These are phyloP conservation scores for Aspergillus sp. DNA, from an alignment of 2,329 filamentous ascomycete genomes.

Conservation along the genomic window DNA sequence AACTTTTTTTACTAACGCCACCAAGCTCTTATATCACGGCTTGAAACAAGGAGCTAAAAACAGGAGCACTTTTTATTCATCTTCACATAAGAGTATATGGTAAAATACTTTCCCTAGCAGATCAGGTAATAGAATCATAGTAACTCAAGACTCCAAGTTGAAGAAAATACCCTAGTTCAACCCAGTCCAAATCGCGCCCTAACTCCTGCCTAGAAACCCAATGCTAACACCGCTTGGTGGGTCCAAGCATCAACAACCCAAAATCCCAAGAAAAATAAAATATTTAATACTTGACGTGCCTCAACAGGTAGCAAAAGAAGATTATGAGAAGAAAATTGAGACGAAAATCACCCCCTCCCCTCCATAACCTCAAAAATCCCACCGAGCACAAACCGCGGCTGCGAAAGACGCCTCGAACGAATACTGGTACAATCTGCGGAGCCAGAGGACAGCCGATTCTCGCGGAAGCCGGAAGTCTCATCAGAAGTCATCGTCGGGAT, in stretches of 20 bases:
- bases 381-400: conserved; percentile 49
- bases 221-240: neutral
- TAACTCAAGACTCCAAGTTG: neutral
- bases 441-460: conserved; percentile 14
- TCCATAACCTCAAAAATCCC: conserved; percentile 55
- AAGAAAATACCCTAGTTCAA: neutral
- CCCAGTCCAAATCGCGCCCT: neutral
- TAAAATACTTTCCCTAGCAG: neutral
- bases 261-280: neutral
- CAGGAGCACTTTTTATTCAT: neutral
- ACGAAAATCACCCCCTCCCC: conserved; percentile 35
- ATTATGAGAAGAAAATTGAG: neutral
- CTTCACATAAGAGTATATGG: neutral
- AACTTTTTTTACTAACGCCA: no score
- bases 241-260: neutral
- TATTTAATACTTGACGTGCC: neutral
- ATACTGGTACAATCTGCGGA: conserved; percentile 8
- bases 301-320: neutral
- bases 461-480: neutral
- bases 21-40: no score
- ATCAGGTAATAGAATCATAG: neutral
- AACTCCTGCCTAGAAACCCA: neutral
- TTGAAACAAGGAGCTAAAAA: no score
- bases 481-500: neutral
- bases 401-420: conserved; percentile 19